Evolutionary conservation across 352 stramenopile species (phyloP).

Genomic region (Pythium rhizo-oryzae): DNA sequence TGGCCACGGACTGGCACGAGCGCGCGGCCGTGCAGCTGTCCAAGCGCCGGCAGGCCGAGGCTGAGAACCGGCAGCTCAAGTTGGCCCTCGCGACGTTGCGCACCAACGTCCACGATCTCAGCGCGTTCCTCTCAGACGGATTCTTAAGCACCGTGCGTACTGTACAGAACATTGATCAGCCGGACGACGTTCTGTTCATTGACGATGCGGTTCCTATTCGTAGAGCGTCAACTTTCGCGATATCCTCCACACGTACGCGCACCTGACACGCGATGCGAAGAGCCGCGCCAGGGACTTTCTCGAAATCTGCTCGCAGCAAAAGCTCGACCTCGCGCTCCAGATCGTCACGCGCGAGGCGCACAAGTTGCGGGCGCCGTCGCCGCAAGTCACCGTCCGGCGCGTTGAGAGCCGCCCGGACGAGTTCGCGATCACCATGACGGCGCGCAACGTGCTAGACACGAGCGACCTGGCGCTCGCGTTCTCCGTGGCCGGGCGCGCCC

Average conservation of each 20-base stretch:
- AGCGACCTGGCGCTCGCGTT: neutral
- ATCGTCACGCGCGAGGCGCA: neutral
- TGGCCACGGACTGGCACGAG: neutral
- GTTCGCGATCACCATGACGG: neutral
- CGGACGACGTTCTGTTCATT: too few species aligned
- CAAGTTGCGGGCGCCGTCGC: neutral
- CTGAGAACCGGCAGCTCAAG: neutral
- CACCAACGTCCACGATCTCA: neutral
- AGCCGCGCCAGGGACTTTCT: neutral
- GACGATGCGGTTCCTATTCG: too few species aligned
- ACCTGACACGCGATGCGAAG: neutral
- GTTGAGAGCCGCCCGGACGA: neutral
- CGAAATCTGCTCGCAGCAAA: neutral
- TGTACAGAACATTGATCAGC: too few species aligned
- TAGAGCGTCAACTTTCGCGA: slow-evolving; percentile 4
- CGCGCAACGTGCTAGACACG: neutral
- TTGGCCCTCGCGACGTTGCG: neutral
- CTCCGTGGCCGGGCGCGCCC: neutral
- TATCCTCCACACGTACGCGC: neutral
- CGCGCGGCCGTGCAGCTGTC: neutral
- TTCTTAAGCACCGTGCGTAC: neutral
- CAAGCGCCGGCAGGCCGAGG: neutral
- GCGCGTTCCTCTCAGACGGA: neutral
- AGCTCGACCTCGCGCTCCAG: neutral
- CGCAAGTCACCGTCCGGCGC: neutral